Evolutionary conservation across 208 protist genomes (phyloP), one percentile per base, ranked within the genome.

Genomic region (Trypanosoma theileri): DNA sequence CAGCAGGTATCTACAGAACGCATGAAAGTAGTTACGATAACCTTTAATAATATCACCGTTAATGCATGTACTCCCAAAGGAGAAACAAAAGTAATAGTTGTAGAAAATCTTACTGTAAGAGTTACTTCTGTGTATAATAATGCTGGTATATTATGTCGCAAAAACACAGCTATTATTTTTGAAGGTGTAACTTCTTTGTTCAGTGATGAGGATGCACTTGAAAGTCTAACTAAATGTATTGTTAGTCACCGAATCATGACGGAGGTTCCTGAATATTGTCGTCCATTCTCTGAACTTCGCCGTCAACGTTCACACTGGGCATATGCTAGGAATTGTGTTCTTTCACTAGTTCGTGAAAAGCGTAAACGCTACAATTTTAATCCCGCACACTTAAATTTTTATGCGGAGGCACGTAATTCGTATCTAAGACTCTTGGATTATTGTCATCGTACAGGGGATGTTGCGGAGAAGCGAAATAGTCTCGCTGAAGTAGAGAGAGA

Each of bases 351-450:
- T 24, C 82, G 77, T 12, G 82, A 95, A 52, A 66, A 77, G 59
- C 64, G 71, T 26, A 69, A 78, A 59, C 82, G 86, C 12, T 93
- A 83, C 75, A 95, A 95, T 77, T 86, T 82, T 73, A 95, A 85
- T 60, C 68, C 73, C 0, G 88, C 86, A 17, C 80, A 95, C 54
- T 48, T 95, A 6, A 68, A 80, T 59, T 91, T 91, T 71, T 95
- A 82, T 53, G 61, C 79, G 0, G 59, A 84, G 26, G 79, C 86
- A 1, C 82, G 89, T 8, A 60, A 69, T 17, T 80, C 77, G 28
- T 95, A 95, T 79, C 26, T 95, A 59, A 66, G 69, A 42, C 77
- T 95, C 1, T 70, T 95, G 19, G 78, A 92, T 62, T 75, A 79
- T 31, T 90, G 84, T 60, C 85, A 92, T 72, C 76, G 79, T 40